Conservation (phyloP, 352 stramenopile genomes). For the Phytophthora rubi region DNA sequence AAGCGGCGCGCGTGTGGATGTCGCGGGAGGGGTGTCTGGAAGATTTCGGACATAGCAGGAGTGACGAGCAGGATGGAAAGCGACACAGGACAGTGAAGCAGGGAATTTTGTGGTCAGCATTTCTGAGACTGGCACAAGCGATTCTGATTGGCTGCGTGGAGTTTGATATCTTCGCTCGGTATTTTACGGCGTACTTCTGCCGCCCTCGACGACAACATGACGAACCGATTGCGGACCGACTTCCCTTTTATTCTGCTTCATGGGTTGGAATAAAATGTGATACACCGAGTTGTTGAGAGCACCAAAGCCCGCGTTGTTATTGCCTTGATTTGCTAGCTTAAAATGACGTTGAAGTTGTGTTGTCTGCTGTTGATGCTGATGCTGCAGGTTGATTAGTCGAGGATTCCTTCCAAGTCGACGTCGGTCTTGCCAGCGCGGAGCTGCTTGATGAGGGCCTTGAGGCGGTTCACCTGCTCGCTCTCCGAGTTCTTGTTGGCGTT, state of each 20-base stretch:
- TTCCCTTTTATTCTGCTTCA: conserved; percentile 51
- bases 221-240: conserved; percentile 36
- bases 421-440: conserved; percentile 69
- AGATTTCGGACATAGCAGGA: conserved; percentile 3
- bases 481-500: conserved; percentile 88
- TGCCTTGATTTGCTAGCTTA: conserved; percentile 24
- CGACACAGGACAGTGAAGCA: conserved; percentile 12
- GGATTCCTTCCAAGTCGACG: conserved; percentile 69
- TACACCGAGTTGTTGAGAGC: conserved; percentile 91
- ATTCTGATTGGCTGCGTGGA: neutral
- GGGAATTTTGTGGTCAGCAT: neutral
- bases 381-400: conserved; percentile 45
- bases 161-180: conserved; percentile 3
- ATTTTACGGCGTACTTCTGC: conserved; percentile 14
- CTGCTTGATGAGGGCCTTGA: conserved; percentile 87
- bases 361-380: neutral
- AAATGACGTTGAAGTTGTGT: neutral
- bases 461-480: conserved; percentile 80
- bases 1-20: conserved; percentile 65
- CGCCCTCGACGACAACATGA: conserved; percentile 30
- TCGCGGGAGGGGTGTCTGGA: conserved; percentile 12
- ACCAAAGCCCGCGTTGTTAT: conserved; percentile 30
- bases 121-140: neutral
- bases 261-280: conserved; percentile 64
- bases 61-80: neutral